phyloP scores from a whole-genome alignment of 2,329 filamentous ascomycete genomes.

The Colletotrichum brevisporum region DNA sequence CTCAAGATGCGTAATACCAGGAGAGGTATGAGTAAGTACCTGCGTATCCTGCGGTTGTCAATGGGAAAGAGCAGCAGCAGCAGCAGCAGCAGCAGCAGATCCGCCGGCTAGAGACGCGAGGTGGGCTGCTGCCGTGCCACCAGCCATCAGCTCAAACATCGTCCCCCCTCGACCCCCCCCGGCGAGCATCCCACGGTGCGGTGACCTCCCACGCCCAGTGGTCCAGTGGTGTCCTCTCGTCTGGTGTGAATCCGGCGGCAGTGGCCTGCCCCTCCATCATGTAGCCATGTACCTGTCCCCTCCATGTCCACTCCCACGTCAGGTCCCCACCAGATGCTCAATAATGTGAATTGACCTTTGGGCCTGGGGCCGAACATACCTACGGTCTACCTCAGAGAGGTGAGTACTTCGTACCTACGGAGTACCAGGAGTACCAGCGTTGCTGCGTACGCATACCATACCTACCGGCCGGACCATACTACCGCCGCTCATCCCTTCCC shows the following conservation, averaged over 20 bases:
- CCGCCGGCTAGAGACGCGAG: not conserved
- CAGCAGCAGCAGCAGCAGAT: not conserved
- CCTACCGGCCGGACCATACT: constrained; percentile 26
- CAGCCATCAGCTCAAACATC: not conserved
- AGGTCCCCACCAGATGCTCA: constrained; percentile 40
- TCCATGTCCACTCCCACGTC: constrained; percentile 40
- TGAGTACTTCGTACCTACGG: too few relatives aligned
- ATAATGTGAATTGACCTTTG: constrained; percentile 29
- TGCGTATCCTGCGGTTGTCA: not conserved
- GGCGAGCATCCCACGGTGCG: constrained; percentile 17
- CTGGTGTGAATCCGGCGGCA: constrained; percentile 15
- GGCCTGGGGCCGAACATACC: constrained; percentile 31
- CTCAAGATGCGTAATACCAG: not conserved
- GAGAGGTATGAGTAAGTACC: not conserved
- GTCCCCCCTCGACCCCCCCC: not conserved
- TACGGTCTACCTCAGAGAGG: too few relatives aligned
- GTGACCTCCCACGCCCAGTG: constrained; percentile 14
- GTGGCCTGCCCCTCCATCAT: constrained; percentile 15
- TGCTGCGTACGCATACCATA: too few relatives aligned
- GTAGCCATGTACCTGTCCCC: constrained; percentile 22
- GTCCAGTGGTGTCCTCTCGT: constrained; percentile 8
- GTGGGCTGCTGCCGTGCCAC: not conserved
- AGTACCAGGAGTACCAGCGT: too few relatives aligned
- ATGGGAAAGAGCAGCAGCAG: not conserved
- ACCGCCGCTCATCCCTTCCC: constrained; percentile 29